Evolutionary conservation across 148 eudicot genomes (phyloP), one percentile per base, ranked within the genome.

Genomic region (Salicornia ramosissima): DNA sequence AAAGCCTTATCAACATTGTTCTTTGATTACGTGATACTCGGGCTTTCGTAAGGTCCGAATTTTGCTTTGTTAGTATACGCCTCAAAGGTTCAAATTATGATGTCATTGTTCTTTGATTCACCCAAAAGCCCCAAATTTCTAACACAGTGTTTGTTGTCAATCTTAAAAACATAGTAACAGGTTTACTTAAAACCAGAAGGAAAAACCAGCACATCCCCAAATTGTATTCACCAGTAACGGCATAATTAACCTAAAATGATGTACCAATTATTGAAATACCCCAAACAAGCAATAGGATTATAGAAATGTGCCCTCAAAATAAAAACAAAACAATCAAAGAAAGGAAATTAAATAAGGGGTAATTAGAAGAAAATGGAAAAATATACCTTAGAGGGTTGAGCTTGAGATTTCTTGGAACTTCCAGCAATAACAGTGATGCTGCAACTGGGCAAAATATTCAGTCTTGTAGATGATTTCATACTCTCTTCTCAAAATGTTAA

Each of bases 331-430:
- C n/a, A 5, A 71, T 14, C 31, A 21, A 60, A 31, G 12, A 59
- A 12, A 49, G 14, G 26, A 13, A 70, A 3, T 16, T 18, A 29
- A 56, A 25, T 25, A 14, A 58, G 22, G 19, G 13, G 22, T 15
- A n/a, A 22, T 6, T 31, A 30, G 65, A 36, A 33, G 16, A 34
- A 26, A 1, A 19, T 2, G 33, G 22, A 16, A 36, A 14, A 16
- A 16, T 19, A 52, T 6, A 77, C 86, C 82, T 83, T 71, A 52
- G 76, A 49, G 30, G 84, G 66, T 55, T 76, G 55, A 7, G 86
- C 68, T 46, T 78, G 74, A 61, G 84, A 64, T 61, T 67, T 80
- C 42, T 78, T 84, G 61, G 82, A 77, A 81, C 79, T 86, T 67
- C 75, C 77, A 63, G 88, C 85, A 51, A 86, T 78, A 81, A 84